These are phyloP conservation scores for Tolypocladium sp. DNA, from an alignment of 2,329 filamentous ascomycete species.

Conservation along the genomic window DNA sequence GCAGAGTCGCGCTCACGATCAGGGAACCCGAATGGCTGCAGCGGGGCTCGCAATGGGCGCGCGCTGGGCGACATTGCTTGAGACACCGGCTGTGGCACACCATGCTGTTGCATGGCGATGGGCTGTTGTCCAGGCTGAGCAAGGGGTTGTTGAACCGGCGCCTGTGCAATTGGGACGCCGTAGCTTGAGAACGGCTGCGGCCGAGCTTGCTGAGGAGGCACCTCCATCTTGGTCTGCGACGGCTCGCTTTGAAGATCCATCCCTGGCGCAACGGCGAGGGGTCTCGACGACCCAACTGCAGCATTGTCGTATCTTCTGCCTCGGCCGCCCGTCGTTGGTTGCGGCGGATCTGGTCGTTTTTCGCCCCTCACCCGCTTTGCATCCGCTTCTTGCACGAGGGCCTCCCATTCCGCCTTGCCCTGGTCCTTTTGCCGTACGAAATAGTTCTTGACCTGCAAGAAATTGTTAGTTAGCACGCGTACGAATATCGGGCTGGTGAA, in stretches of 20 bases:
- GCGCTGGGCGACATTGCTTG: constrained; percentile 38
- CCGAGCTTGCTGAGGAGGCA: constrained; percentile 19
- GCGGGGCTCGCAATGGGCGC: constrained; percentile 33
- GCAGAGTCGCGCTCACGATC: constrained; percentile 30
- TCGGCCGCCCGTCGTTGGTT: constrained; percentile 38
- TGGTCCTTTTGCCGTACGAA: constrained; percentile 55
- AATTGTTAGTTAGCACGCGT: constrained; percentile 4
- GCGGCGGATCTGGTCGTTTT: constrained; percentile 49
- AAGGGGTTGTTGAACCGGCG: constrained; percentile 20
- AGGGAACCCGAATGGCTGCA: constrained; percentile 32
- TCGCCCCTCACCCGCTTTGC: constrained; percentile 45
- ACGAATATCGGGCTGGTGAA: background rate
- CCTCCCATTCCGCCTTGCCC: constrained; percentile 49
- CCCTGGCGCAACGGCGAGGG: constrained; percentile 38
- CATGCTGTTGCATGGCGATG: constrained; percentile 23
- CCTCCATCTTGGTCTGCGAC: constrained; percentile 36
- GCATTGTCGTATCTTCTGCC: constrained; percentile 41
- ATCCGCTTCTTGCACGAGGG: constrained; percentile 51
- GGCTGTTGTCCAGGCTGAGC: constrained; percentile 16
- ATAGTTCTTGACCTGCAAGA: constrained; percentile 56
- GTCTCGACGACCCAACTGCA: constrained; percentile 20
- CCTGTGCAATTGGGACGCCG: constrained; percentile 37
- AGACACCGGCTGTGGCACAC: constrained; percentile 23
- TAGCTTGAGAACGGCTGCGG: constrained; percentile 32
- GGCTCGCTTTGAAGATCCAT: constrained; percentile 36